Base-by-base conservation (phyloP, 1,284 basidiomycete species). In the Pisolithus thermaeus region DNA sequence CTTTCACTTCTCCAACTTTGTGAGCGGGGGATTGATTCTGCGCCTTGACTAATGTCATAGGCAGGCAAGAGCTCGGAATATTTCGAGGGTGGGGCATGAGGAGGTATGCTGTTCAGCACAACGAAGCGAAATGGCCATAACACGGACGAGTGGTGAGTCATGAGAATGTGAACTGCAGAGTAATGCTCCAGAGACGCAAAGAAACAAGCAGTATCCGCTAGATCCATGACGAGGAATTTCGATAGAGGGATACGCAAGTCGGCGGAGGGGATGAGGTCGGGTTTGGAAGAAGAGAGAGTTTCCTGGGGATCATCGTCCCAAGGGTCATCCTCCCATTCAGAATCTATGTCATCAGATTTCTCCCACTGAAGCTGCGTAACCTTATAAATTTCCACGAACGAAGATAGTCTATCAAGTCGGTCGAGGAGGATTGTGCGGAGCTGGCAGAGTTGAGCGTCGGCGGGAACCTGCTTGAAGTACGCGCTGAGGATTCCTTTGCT, bases 241-340 rank as follows among this genome's bases (percentile, higher is more conserved):
- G 80, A 71, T 20, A 94, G 75, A 1, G 80, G 61, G 39, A 90
- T 60, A 18, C 80, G 79, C 1, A 71, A 69, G 46, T 59, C 61
- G 30, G 53, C 50, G 11, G 53, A 49, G 11, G 59, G 46, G 45
- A 62, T 48, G 45, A 62, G 49, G 38, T 61, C 53, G 43, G 64
- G 60, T 41, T 66, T 51, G 23, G 62, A 44, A 36, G 63, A 57
- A 51, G 58, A 2, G 32, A 4, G 57, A 27, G 61, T 61, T 56
- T 61, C 68, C 36, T 60, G 64, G 36, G 67, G 64, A 8, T 69
- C 72, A 39, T 84, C 81, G 20, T 73, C 83, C 89, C 89, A 93
- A 9, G 90, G 89, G 66, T 93, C 90, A 60, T 92, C 90, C 59
- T 84, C 81, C 83, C 83, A 87, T 59, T 83, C 84, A 36, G 70